Conservation (phyloP, 2,329 filamentous ascomycete genomes). For the Cadophora sp. region DNA sequence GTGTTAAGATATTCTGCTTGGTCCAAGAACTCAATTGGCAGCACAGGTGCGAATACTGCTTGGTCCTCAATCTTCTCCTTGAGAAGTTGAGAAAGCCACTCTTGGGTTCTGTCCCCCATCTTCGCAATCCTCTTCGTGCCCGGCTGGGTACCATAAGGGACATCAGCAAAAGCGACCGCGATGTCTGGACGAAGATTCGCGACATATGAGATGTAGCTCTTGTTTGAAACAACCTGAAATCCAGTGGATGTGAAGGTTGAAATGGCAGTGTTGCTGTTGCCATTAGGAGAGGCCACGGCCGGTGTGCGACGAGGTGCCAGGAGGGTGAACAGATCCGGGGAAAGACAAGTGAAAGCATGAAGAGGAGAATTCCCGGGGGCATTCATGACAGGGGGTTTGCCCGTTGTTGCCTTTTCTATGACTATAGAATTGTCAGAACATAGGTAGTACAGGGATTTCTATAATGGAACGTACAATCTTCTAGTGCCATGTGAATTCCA, state of each 20-base stretch:
- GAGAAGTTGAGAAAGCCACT: constrained; percentile 78
- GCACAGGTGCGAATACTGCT: constrained; percentile 68
- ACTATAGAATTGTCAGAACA: constrained; percentile 50
- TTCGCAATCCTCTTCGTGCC: constrained; percentile 77
- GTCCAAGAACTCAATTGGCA: constrained; percentile 76
- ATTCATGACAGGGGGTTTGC: constrained; percentile 58
- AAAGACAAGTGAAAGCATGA: constrained; percentile 78
- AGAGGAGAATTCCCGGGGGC: constrained; percentile 57
- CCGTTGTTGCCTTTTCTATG: constrained; percentile 55
- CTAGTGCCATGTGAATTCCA: constrained; percentile 81
- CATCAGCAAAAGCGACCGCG: constrained; percentile 78
- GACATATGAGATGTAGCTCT: constrained; percentile 72
- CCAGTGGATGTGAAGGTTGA: constrained; percentile 87
- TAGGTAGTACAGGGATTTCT: constrained; percentile 24
- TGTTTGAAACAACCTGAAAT: constrained; percentile 73
- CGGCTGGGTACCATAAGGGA: constrained; percentile 62
- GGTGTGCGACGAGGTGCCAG: constrained; percentile 81
- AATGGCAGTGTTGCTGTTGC: constrained; percentile 74
- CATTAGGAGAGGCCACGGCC: constrained; percentile 72
- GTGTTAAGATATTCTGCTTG: constrained; percentile 83
- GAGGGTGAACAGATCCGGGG: constrained; percentile 69
- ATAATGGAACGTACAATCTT: constrained; percentile 79
- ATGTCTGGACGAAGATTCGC: constrained; percentile 79
- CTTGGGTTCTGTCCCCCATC: constrained; percentile 86
- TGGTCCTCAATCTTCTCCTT: constrained; percentile 44